Percentiles rank a stretch among this genome's conserved stretches.
Conservation (phyloP, 2,329 filamentous ascomycete genomes). For the Ascochyta clinopodiicola region DNA sequence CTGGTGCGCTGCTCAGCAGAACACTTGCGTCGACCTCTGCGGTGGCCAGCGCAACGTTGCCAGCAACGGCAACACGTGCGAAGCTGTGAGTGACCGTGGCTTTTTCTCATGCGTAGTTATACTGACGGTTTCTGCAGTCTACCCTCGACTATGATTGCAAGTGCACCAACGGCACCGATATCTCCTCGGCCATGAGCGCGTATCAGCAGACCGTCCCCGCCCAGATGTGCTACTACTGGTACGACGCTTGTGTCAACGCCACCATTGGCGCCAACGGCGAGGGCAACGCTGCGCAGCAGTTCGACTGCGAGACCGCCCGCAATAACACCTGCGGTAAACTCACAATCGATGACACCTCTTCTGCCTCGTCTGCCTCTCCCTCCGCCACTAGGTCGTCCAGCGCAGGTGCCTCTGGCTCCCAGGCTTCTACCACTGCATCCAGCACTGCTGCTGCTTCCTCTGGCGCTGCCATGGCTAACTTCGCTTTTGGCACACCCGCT, state of each 20-base stretch:
- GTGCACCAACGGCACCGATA: slow-evolving; percentile 63
- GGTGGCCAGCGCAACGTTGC: slow-evolving; percentile 51
- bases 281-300: slow-evolving; percentile 47
- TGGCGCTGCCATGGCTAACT: slow-evolving; percentile 55
- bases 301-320: slow-evolving; percentile 53
- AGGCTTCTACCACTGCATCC: slow-evolving; percentile 34
- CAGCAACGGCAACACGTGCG: slow-evolving; percentile 61
- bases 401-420: slow-evolving; percentile 21
- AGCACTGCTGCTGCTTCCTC: slow-evolving; percentile 37
- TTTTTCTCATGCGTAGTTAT: not conserved
- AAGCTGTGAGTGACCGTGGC: slow-evolving; percentile 56
- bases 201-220: slow-evolving; percentile 66
- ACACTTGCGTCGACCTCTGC: slow-evolving; percentile 68
- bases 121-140: slow-evolving; percentile 48
- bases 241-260: slow-evolving; percentile 48
- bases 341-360: slow-evolving; percentile 43
- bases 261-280: slow-evolving; percentile 34
- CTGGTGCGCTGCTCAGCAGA: slow-evolving; percentile 66
- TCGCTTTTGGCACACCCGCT: slow-evolving; percentile 56
- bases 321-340: slow-evolving; percentile 59
- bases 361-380: slow-evolving; percentile 30
- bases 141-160: slow-evolving; percentile 63
- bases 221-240: slow-evolving; percentile 65
- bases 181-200: slow-evolving; percentile 47
- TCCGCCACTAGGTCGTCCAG: slow-evolving; percentile 34